phyloP scores from a whole-genome alignment of 1,284 basidiomycete genomes.

The Pseudozyma sp. region DNA sequence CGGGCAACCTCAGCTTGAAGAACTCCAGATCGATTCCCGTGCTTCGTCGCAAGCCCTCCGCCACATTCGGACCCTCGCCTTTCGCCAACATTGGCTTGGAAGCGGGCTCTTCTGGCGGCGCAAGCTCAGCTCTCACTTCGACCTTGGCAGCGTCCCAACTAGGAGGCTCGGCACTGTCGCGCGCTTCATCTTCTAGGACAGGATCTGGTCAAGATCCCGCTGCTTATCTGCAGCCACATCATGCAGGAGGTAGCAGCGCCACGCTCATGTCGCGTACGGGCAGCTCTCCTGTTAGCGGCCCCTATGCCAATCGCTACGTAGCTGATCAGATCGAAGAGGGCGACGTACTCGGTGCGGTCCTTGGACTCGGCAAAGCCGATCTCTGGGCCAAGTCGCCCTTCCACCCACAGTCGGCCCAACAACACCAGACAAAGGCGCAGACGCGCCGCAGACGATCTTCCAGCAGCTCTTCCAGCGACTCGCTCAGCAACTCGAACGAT shows the following conservation, averaged over 20 bases:
- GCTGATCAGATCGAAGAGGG: slow-evolving; percentile 49
- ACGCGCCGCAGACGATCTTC: slow-evolving; percentile 19
- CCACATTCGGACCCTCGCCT: slow-evolving; percentile 12
- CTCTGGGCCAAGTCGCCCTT: slow-evolving; percentile 21
- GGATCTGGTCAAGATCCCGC: neutral
- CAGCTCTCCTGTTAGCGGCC: slow-evolving; percentile 41
- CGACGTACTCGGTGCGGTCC: slow-evolving; percentile 61
- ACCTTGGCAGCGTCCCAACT: neutral
- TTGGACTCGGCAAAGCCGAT: slow-evolving; percentile 52
- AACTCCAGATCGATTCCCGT: slow-evolving; percentile 54
- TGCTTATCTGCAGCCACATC: slow-evolving; percentile 7
- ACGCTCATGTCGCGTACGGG: slow-evolving; percentile 34
- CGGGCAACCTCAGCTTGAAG: slow-evolving; percentile 46
- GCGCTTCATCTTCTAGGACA: slow-evolving; percentile 8
- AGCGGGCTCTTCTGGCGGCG: neutral
- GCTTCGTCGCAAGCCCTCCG: slow-evolving; percentile 41
- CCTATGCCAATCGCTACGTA: slow-evolving; percentile 27
- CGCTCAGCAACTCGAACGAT: neutral
- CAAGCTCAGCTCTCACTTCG: neutral
- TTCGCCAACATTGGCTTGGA: slow-evolving; percentile 1
- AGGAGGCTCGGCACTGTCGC: slow-evolving; percentile 7
- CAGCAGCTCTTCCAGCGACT: slow-evolving; percentile 21
- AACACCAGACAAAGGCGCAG: neutral
- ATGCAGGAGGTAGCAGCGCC: neutral
- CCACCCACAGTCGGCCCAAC: slow-evolving; percentile 2